phyloP scores from a whole-genome alignment of 75 land plant species.

The Selaginella tamariscina region DNA sequence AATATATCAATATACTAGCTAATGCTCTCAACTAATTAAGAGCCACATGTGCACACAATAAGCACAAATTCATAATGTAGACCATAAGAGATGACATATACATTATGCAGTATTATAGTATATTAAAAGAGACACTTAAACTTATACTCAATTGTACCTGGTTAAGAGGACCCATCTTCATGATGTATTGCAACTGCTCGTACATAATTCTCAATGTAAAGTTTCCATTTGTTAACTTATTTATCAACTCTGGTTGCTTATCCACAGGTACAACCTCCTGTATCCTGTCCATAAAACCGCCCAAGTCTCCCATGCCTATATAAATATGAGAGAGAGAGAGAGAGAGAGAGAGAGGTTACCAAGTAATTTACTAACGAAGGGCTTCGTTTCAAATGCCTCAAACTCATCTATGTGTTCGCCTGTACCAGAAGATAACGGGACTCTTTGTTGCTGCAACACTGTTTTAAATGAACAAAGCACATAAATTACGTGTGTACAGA shows the following conservation, averaged over 20 bases:
- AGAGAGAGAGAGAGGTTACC: slow-evolving; percentile 31
- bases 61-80: too few species aligned
- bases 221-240: slow-evolving; percentile 80
- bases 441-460: slow-evolving; percentile 99
- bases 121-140: too few species aligned
- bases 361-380: slow-evolving; percentile 89
- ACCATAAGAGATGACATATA: too few species aligned
- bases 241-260: slow-evolving; percentile 90
- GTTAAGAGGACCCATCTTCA: slow-evolving; percentile 90
- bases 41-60: slow-evolving; percentile 76
- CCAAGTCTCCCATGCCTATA: slow-evolving; percentile 98
- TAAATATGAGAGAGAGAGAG: too few species aligned
- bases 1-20: too few species aligned
- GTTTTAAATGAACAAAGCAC: slow-evolving; percentile 19
- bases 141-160: too few species aligned
- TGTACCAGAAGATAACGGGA: slow-evolving; percentile 94
- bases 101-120: too few species aligned
- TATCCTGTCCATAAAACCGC: slow-evolving; percentile 97
- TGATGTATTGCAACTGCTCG: slow-evolving; percentile 89
- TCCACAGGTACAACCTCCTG: slow-evolving; percentile 97
- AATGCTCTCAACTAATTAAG: slow-evolving; percentile 61
- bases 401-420: slow-evolving; percentile 99
- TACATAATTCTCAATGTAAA: slow-evolving; percentile 91
- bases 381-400: slow-evolving; percentile 95
- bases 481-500: too few species aligned